phyloP scores from a whole-genome alignment of 768 basidiomycete genomes.

The Collybiopsis luxurians region DNA sequence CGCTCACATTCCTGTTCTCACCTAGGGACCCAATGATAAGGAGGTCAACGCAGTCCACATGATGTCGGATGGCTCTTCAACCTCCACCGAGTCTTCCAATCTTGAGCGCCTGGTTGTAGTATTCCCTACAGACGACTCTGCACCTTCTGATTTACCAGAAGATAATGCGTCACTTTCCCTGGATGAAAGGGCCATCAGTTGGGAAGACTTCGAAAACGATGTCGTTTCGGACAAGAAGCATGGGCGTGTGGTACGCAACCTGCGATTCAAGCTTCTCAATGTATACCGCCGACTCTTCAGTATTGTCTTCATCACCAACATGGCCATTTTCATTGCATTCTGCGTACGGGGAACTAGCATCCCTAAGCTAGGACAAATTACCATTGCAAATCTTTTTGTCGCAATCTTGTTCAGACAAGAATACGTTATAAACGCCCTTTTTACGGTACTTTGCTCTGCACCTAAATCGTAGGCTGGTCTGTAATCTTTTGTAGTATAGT shows the following conservation, averaged over 20 bases:
- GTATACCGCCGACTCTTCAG: slow-evolving; percentile 60
- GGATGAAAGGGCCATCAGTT: slow-evolving; percentile 32
- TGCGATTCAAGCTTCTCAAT: slow-evolving; percentile 53
- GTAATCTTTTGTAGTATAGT: slow-evolving; percentile 16
- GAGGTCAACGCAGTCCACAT: no score
- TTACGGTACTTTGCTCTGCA: slow-evolving; percentile 47
- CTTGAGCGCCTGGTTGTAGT: no score
- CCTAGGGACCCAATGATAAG: no score
- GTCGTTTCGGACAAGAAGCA: slow-evolving; percentile 48
- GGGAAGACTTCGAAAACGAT: slow-evolving; percentile 54
- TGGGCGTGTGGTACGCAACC: slow-evolving; percentile 43
- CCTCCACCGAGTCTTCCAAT: no score
- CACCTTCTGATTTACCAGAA: no score
- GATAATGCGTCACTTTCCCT: slow-evolving; percentile 10
- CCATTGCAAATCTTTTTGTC: slow-evolving; percentile 46
- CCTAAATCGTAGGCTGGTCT: slow-evolving; percentile 48
- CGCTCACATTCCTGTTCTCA: no score
- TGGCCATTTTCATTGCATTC: slow-evolving; percentile 47
- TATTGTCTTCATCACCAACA: slow-evolving; percentile 53
- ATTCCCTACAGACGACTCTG: no score
- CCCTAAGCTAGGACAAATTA: slow-evolving; percentile 35
- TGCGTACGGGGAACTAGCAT: slow-evolving; percentile 33
- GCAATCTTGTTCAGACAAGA: slow-evolving; percentile 51
- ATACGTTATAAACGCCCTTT: slow-evolving; percentile 59
- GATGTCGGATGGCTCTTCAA: no score